Evolutionary conservation across 2,329 filamentous ascomycete species (phyloP).

Genomic region (Claviceps fusiformis): DNA sequence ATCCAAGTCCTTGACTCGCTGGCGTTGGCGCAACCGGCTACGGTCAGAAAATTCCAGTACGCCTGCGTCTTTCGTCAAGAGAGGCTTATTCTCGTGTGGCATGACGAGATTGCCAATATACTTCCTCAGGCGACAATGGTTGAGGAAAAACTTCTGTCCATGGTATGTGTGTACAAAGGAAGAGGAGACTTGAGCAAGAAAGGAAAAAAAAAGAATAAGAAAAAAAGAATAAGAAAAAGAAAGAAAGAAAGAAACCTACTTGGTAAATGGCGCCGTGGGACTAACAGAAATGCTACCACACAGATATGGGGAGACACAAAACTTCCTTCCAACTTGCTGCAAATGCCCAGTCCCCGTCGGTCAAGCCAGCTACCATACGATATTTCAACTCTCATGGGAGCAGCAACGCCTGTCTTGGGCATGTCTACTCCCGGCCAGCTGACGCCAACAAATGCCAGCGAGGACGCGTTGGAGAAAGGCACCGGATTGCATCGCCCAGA

Average conservation of each 20-base stretch:
- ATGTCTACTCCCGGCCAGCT: slow-evolving; percentile 6
- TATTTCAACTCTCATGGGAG: slow-evolving; percentile 8
- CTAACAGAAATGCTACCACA: neutral
- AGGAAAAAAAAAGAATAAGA: no score
- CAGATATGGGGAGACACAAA: slow-evolving; percentile 15
- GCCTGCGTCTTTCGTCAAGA: slow-evolving; percentile 29
- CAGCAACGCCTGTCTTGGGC: slow-evolving; percentile 10
- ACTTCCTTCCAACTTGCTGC: slow-evolving; percentile 8
- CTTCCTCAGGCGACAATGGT: slow-evolving; percentile 22
- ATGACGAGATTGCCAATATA: slow-evolving; percentile 26
- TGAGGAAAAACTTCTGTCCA: slow-evolving; percentile 19
- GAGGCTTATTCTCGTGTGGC: slow-evolving; percentile 28
- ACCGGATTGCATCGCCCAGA: slow-evolving; percentile 16
- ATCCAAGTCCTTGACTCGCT: slow-evolving; percentile 32
- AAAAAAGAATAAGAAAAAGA: no score
- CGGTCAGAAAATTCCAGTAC: slow-evolving; percentile 28
- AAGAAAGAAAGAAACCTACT: neutral
- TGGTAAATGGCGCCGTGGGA: neutral
- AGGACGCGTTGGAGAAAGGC: slow-evolving; percentile 14
- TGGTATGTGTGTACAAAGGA: slow-evolving; percentile 6
- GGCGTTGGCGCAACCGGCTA: slow-evolving; percentile 21
- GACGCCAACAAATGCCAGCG: slow-evolving; percentile 9
- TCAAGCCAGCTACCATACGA: slow-evolving; percentile 8
- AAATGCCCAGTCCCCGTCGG: slow-evolving; percentile 7
- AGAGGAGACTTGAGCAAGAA: no score